These are phyloP conservation scores for Moricandia moricandioides DNA, from an alignment of 345 rosid species.

Conservation along the genomic window DNA sequence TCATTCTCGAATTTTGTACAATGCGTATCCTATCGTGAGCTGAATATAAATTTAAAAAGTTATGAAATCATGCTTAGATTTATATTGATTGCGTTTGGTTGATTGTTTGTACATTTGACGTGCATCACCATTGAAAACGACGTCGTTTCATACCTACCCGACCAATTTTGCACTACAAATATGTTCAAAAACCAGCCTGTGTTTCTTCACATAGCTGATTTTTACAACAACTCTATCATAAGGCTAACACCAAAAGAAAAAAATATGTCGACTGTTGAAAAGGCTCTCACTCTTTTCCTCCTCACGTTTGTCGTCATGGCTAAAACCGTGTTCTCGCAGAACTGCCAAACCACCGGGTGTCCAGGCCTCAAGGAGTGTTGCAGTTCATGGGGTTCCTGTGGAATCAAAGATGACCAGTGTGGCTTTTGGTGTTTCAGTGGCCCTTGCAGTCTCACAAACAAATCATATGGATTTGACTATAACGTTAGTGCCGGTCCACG, in stretches of 20 bases:
- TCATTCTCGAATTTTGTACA: no score
- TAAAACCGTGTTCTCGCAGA: slow-evolving; percentile 9
- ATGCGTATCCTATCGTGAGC: no score
- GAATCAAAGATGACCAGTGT: slow-evolving; percentile 11
- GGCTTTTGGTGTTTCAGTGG: slow-evolving; percentile 28
- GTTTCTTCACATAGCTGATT: not conserved
- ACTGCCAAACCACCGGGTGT: slow-evolving; percentile 14
- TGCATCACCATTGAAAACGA: no score
- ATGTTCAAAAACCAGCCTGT: not conserved
- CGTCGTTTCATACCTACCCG: not conserved
- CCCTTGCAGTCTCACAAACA: slow-evolving; percentile 9
- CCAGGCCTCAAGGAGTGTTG: slow-evolving; percentile 17
- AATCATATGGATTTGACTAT: slow-evolving; percentile 16
- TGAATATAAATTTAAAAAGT: no score
- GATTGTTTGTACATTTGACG: no score
- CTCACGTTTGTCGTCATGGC: not conserved
- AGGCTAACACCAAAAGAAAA: not conserved
- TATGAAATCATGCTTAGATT: no score
- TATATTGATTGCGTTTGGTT: no score
- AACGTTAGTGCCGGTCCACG: slow-evolving; percentile 1
- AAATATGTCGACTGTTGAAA: not conserved
- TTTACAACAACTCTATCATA: not conserved
- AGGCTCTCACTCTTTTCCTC: not conserved
- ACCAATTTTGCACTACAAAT: not conserved
- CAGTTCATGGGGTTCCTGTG: slow-evolving; percentile 21